Evolutionary conservation across 805 yeast genomes (phyloP).

Genomic region (Lachancea dasiensis): DNA sequence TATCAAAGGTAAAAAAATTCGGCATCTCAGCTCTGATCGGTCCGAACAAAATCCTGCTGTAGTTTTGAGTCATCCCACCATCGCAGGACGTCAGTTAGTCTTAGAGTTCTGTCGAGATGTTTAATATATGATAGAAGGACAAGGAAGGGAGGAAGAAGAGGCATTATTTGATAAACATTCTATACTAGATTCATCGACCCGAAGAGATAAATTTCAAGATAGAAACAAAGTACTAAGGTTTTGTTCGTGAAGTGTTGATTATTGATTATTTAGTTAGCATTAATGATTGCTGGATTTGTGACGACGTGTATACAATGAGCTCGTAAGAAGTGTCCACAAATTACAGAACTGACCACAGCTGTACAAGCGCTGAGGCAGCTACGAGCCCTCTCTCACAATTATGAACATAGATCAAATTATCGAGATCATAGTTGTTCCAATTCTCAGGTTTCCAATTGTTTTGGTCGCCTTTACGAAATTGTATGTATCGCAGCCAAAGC

Average conservation of each 20-base stretch:
- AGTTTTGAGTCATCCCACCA: constrained; percentile 58
- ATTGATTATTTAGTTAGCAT: too few species aligned
- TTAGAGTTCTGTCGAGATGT: constrained; percentile 15
- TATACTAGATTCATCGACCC: too few species aligned
- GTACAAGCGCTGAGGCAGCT: neutral
- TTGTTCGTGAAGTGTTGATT: too few species aligned
- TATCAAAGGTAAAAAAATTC: constrained; percentile 62
- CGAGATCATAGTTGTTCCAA: constrained; percentile 15
- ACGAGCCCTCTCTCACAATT: neutral
- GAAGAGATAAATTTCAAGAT: too few species aligned
- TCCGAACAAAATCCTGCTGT: constrained; percentile 38
- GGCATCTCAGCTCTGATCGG: constrained; percentile 35
- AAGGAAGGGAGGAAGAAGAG: too few species aligned
- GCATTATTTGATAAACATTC: too few species aligned
- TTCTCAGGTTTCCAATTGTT: constrained; percentile 18
- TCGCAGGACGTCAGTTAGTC: constrained; percentile 56
- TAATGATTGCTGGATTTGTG: too few species aligned
- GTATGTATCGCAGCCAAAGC: too few species aligned
- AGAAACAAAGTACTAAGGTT: too few species aligned
- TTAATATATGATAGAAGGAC: neutral
- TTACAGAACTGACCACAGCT: neutral
- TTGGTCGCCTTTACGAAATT: constrained; percentile 9
- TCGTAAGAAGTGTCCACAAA: too few species aligned
- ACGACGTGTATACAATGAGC: too few species aligned
- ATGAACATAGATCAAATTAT: constrained; percentile 19